Conservation (phyloP, 768 basidiomycete genomes). For the Asterophora lycoperdoides region DNA sequence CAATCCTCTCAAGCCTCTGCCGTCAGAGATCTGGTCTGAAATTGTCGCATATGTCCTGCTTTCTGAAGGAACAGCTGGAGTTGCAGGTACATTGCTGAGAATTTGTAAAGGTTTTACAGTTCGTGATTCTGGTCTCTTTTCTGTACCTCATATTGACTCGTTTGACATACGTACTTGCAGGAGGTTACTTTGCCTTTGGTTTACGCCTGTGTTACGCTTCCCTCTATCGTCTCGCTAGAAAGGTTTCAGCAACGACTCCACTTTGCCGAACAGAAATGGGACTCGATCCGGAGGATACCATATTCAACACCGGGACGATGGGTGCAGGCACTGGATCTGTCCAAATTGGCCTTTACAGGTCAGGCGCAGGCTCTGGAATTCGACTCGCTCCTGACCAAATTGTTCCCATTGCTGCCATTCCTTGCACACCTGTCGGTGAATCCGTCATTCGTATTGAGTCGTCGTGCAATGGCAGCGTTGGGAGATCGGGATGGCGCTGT, state of each 20-base stretch:
- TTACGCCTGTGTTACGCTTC: slow-evolving; percentile 51
- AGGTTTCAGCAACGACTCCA: slow-evolving; percentile 57
- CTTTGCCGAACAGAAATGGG: slow-evolving; percentile 75
- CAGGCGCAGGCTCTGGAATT: slow-evolving; percentile 47
- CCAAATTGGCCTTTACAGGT: slow-evolving; percentile 41
- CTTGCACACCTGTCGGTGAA: slow-evolving; percentile 51
- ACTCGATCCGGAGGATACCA: slow-evolving; percentile 81
- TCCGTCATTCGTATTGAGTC: slow-evolving; percentile 55
- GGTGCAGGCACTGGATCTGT: slow-evolving; percentile 74
- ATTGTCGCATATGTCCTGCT: slow-evolving; percentile 45
- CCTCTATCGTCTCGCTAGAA: slow-evolving; percentile 41
- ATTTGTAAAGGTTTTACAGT: slow-evolving; percentile 49
- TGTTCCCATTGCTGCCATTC: slow-evolving; percentile 70
- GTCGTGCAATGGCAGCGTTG: slow-evolving; percentile 51
- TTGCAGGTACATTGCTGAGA: slow-evolving; percentile 32
- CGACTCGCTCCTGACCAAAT: slow-evolving; percentile 57
- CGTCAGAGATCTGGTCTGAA: slow-evolving; percentile 66
- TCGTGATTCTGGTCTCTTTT: slow-evolving; percentile 7
- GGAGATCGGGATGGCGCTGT: slow-evolving; percentile 45
- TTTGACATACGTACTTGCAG: slow-evolving; percentile 32
- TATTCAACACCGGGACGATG: slow-evolving; percentile 87
- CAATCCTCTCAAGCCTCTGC: slow-evolving; percentile 51
- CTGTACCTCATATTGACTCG: neutral
- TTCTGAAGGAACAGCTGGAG: slow-evolving; percentile 18
- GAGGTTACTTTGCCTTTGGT: slow-evolving; percentile 55